phyloP scores from a whole-genome alignment of 352 stramenopile species.

The Phytopythium helicoides region DNA sequence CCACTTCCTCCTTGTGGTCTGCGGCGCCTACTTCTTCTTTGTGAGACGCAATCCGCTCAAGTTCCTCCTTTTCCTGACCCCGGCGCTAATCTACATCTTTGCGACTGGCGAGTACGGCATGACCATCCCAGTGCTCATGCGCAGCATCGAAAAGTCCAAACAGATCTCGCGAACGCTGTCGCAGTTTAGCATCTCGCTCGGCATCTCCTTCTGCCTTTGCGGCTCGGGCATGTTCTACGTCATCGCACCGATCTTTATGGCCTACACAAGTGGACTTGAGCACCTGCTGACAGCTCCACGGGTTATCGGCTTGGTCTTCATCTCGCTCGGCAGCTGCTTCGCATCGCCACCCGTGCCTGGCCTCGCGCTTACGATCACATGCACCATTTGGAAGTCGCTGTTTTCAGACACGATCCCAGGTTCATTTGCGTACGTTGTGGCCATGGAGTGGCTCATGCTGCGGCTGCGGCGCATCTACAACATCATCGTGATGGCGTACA shows the following conservation, averaged over 20 bases:
- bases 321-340: slow-evolving; percentile 53
- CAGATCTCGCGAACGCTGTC: slow-evolving; percentile 62
- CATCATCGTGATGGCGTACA: slow-evolving; percentile 61
- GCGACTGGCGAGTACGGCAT: slow-evolving; percentile 43
- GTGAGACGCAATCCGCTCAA: slow-evolving; percentile 62
- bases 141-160: slow-evolving; percentile 55
- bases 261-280: slow-evolving; percentile 43
- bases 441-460: slow-evolving; percentile 53
- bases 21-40: slow-evolving; percentile 50
- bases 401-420: slow-evolving; percentile 35
- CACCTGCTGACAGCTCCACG: slow-evolving; percentile 36
- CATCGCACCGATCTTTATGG: slow-evolving; percentile 55
- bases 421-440: slow-evolving; percentile 39
- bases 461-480: slow-evolving; percentile 61
- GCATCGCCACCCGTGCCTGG: slow-evolving; percentile 35
- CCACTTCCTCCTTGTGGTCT: slow-evolving; percentile 56
- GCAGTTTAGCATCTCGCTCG: slow-evolving; percentile 56
- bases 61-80: slow-evolving; percentile 54
- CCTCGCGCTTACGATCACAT: slow-evolving; percentile 40
- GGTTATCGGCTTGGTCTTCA: slow-evolving; percentile 36
- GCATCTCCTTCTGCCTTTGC: slow-evolving; percentile 45
- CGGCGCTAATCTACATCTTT: slow-evolving; percentile 54
- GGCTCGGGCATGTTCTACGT: slow-evolving; percentile 55
- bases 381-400: slow-evolving; percentile 52
- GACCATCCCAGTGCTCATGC: slow-evolving; percentile 59